A percentile compares a stretch with the other conserved stretches of the same genome.
These are phyloP conservation scores for Periconia digitata DNA, from an alignment of 2,329 filamentous ascomycete species.

Conservation along the genomic window DNA sequence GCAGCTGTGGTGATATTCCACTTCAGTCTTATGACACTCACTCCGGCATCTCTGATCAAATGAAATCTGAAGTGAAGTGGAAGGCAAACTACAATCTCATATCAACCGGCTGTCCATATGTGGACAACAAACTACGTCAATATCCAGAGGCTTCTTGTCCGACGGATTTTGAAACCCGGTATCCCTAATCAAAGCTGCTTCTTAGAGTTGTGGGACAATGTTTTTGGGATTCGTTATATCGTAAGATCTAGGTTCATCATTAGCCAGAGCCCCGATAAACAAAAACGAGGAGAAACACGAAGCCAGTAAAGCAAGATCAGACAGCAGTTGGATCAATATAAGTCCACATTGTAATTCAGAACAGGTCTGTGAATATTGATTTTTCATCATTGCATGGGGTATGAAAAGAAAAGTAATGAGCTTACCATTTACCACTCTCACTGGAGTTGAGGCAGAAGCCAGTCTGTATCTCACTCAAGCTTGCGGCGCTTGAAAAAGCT, in stretches of 20 bases:
- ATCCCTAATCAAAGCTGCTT: no score
- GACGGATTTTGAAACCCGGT: no score
- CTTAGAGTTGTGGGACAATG: no score
- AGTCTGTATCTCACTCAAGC: constrained; percentile 3
- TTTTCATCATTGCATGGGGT: constrained; percentile 54
- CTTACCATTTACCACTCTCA: constrained; percentile 20
- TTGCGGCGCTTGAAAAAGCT: constrained; percentile 70
- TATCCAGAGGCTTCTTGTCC: no score
- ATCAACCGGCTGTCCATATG: no score
- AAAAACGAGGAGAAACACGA: neutral
- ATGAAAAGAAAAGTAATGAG: constrained; percentile 9
- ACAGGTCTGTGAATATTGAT: constrained; percentile 78
- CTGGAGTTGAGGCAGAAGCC: neutral
- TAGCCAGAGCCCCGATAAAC: neutral
- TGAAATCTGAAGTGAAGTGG: no score
- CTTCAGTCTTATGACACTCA: no score
- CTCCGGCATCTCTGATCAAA: no score
- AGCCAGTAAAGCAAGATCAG: constrained; percentile 54
- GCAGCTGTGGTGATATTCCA: no score
- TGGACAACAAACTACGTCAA: no score
- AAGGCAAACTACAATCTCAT: no score
- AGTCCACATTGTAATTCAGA: constrained; percentile 73
- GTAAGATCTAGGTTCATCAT: neutral
- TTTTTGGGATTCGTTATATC: no score
- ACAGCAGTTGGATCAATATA: constrained; percentile 80